Evolutionary conservation across 2,329 filamentous ascomycete genomes (phyloP).

Genomic region (Calonectria naviculata): DNA sequence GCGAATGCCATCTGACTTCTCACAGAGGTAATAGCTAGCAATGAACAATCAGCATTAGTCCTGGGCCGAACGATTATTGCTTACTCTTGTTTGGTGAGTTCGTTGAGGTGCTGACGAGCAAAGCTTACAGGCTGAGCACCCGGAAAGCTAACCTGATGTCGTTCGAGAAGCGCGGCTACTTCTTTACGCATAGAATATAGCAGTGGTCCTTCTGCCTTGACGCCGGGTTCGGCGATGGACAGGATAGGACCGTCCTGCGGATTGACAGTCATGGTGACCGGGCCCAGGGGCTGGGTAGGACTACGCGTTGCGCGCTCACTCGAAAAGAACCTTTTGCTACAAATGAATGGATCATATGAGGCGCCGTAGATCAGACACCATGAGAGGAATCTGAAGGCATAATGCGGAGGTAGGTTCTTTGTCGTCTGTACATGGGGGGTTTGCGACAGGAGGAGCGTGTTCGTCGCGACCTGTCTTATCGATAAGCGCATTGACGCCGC

Average conservation of each 20-base stretch:
- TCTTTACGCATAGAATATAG: constrained; percentile 73
- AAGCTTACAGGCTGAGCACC: constrained; percentile 97
- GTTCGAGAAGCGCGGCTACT: constrained; percentile 80
- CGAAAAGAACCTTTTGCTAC: not conserved
- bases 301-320: not conserved
- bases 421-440: constrained; percentile 1
- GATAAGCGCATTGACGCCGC: constrained; percentile 28
- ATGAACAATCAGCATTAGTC: constrained; percentile 19
- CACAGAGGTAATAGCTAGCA: constrained; percentile 90
- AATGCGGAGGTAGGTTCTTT: not conserved
- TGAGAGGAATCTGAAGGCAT: not conserved
- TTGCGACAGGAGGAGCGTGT: constrained; percentile 20
- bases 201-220: constrained; percentile 72
- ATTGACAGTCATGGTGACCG: constrained; percentile 41
- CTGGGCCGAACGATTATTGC: constrained; percentile 34
- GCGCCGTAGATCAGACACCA: not conserved
- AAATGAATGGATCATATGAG: constrained; percentile 3
- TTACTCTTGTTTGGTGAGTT: constrained; percentile 82
- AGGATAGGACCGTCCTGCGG: constrained; percentile 51
- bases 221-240: constrained; percentile 70
- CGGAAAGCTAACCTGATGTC: constrained; percentile 78
- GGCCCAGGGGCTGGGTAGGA: not conserved
- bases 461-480: constrained; percentile 26
- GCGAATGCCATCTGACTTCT: constrained; percentile 96
- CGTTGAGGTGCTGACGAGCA: constrained; percentile 81